A percentile compares a stretch with the other conserved stretches of the same genome.
These are phyloP conservation scores for Thermoascus crustaceus DNA, from an alignment of 2,329 filamentous ascomycete genomes.

Conservation along the genomic window DNA sequence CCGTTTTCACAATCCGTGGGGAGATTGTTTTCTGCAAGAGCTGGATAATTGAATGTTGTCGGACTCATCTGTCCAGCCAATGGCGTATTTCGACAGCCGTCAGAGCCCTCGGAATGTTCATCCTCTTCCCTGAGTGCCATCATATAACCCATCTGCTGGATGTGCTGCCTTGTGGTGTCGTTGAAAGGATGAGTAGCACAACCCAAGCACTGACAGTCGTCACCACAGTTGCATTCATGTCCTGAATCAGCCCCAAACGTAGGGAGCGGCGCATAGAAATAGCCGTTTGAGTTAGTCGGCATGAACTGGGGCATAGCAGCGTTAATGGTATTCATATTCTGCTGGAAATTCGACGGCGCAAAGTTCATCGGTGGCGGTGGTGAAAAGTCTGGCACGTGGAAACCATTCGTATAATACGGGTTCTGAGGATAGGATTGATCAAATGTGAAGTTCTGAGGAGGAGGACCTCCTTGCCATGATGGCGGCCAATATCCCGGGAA, in stretches of 20 bases:
- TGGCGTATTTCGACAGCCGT: conserved; percentile 14
- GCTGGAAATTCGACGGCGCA: conserved; percentile 8
- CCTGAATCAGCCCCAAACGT: conserved; percentile 14
- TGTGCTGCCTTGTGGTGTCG: conserved; percentile 35
- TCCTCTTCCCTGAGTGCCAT: conserved; percentile 28
- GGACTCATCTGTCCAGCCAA: conserved; percentile 12
- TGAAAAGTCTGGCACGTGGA: conserved; percentile 8
- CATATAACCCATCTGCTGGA: conserved; percentile 39
- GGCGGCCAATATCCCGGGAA: neutral
- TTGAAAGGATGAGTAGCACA: conserved; percentile 42
- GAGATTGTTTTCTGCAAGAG: conserved; percentile 8
- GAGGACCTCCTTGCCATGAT: conserved; percentile 2
- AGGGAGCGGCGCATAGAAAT: conserved; percentile 7
- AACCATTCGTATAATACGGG: conserved; percentile 12
- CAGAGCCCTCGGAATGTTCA: conserved; percentile 12
- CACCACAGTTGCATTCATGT: conserved; percentile 36
- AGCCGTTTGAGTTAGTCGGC: conserved; percentile 6
- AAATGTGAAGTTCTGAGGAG: conserved; percentile 13
- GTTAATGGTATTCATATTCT: conserved; percentile 13
- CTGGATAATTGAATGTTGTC: conserved; percentile 11
- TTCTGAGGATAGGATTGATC: conserved; percentile 7
- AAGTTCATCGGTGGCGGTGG: conserved; percentile 9
- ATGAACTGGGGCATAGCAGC: conserved; percentile 10
- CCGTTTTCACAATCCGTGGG: neutral
- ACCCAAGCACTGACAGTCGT: conserved; percentile 39